Base-by-base conservation (phyloP, 2,329 filamentous ascomycete genomes). In the Magnaporthiopsis poae region DNA sequence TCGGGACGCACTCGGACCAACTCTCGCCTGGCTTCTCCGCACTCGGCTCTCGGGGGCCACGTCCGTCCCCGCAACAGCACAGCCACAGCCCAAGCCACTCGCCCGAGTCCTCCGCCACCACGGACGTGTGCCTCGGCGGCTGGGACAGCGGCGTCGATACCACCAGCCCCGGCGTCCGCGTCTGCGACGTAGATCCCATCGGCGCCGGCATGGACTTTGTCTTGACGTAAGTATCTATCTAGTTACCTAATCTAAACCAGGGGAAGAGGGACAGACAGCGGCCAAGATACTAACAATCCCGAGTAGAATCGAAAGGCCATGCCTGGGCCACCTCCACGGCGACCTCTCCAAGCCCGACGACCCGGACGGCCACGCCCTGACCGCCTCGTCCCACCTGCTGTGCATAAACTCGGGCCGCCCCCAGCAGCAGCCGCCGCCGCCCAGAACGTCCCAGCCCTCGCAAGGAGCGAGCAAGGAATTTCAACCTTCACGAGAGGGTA, bases 161-260 rank as follows among this genome's bases (percentile, higher is more conserved):
- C 11, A 15, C 61, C 33, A 31, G 27, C 15, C 66, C 63, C 8
- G 33, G 29, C 8, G 29, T 65, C 15, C 69, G 69, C 11, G 36
- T 71, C n/a, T 68, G 69, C 61, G 73, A 73, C 8, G 64, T 72
- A n/a, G 72, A 75, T 56, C 66, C 66, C 3, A 65, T 67, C 1
- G 66, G 59, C 1, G 60, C 73, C 15, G 75, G 73, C 3, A 74
- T 77, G 71, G 74, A 77, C 9, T 77, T 77, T 67, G 74, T 77
- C 1, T 62, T 77, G 18, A 73, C 71, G 75, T 74, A 67, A 66
- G 72, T 65, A 9, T 15, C 36, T 15, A 11, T 39, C 12, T 11
- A 11, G 11, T 1, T 31, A 31, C 31, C 31, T 31, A 7, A 4
- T 31, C 5, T 31, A 31, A 31, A 31, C 3, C 31, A 31, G 4